Conservation (phyloP, 2,329 filamentous ascomycete genomes). For the Aspergillus caelatus region DNA sequence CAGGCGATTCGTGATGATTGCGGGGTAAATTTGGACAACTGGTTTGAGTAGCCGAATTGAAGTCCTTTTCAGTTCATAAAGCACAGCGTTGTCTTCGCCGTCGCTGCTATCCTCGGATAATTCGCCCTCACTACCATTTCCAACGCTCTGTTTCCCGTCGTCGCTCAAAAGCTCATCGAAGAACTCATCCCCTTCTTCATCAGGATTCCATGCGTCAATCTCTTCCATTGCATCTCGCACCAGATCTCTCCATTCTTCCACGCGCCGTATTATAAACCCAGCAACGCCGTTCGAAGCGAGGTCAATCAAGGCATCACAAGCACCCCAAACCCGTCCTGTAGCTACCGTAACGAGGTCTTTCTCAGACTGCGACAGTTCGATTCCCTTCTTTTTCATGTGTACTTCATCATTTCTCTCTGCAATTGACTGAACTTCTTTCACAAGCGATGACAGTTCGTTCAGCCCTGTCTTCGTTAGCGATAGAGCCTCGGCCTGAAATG, state of each 20-base stretch:
- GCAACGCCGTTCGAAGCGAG: conserved; percentile 69
- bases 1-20: conserved; percentile 45
- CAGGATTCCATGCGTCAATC: conserved; percentile 83
- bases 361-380: conserved; percentile 32
- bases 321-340: conserved; percentile 81
- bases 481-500: conserved; percentile 66
- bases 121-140: conserved; percentile 16
- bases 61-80: conserved; percentile 45
- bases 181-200: conserved; percentile 64
- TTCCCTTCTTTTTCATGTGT: conserved; percentile 28
- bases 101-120: conserved; percentile 25
- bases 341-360: conserved; percentile 62
- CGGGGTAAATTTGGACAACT: conserved; percentile 46
- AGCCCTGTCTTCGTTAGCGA: conserved; percentile 63
- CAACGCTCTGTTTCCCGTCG: conserved; percentile 27
- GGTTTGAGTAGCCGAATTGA: conserved; percentile 47
- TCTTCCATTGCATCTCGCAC: conserved; percentile 83
- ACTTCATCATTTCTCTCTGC: conserved; percentile 50
- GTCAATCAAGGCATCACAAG: conserved; percentile 72
- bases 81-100: conserved; percentile 34
- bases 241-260: conserved; percentile 72
- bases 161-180: conserved; percentile 42
- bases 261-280: conserved; percentile 70
- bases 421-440: conserved; percentile 59
- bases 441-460: conserved; percentile 62